phyloP scores from a whole-genome alignment of 352 stramenopile species.

The Elongisporangium undulatum region DNA sequence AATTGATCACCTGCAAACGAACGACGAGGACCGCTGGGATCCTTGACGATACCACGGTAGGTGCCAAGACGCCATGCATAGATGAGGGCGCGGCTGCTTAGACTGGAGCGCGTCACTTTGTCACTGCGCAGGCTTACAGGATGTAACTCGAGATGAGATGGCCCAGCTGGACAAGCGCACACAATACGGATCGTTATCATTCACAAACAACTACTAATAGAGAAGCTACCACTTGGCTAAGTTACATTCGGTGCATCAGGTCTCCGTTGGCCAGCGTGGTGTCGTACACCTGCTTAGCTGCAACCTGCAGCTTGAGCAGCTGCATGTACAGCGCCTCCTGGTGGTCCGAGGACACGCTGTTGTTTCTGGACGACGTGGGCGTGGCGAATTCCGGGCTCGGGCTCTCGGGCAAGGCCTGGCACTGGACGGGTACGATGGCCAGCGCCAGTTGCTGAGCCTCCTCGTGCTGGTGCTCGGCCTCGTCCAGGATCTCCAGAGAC shows the following conservation, averaged over 20 bases:
- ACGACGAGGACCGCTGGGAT: no score
- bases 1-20: no score
- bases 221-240: neutral
- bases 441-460: neutral
- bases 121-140: no score
- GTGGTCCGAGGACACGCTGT: neutral
- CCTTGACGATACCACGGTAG: no score
- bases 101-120: no score
- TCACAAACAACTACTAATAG: neutral
- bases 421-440: neutral
- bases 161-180: no score
- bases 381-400: neutral
- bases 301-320: slow-evolving; percentile 5
- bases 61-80: no score
- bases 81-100: no score
- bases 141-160: no score
- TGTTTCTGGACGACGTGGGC: neutral
- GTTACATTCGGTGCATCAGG: neutral
- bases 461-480: neutral
- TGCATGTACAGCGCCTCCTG: slow-evolving; percentile 4
- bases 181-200: neutral
- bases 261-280: slow-evolving; percentile 5
- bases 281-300: slow-evolving; percentile 6
- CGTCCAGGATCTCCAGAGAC: neutral
- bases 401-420: neutral